Conservation (phyloP, 2,329 filamentous ascomycete genomes). For the Fusarium coicis region DNA sequence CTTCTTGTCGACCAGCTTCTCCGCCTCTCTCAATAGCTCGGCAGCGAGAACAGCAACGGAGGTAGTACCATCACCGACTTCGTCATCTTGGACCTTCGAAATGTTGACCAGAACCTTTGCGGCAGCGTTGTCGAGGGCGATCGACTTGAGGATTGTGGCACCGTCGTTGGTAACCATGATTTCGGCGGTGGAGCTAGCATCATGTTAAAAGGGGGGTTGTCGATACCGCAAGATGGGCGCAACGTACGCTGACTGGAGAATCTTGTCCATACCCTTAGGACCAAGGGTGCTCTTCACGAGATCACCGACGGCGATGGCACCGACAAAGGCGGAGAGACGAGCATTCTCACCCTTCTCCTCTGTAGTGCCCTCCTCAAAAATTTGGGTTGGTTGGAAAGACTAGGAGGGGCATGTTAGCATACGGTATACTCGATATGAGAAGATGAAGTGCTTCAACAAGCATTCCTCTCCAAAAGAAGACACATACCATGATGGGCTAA, state of each 20-base stretch:
- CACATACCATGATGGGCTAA: constrained; percentile 44
- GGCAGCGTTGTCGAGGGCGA: constrained; percentile 97
- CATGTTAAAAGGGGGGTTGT: constrained; percentile 36
- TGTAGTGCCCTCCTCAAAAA: constrained; percentile 96
- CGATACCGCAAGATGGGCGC: constrained; percentile 19
- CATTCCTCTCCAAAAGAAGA: background rate
- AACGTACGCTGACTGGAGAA: constrained; percentile 90
- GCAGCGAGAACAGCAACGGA: constrained; percentile 97
- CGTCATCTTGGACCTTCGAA: constrained; percentile 98
- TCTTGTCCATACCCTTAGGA: constrained; percentile 99
- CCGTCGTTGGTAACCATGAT: constrained; percentile 99
- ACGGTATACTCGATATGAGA: background rate
- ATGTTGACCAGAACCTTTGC: constrained; percentile 99
- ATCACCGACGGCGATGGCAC: constrained; percentile 96
- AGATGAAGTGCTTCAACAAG: background rate
- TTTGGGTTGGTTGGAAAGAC: constrained; percentile 91
- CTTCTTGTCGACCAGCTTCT: constrained; percentile 97
- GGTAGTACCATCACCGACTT: constrained; percentile 97
- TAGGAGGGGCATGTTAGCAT: constrained; percentile 47
- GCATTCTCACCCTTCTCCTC: constrained; percentile 99
- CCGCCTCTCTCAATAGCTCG: constrained; percentile 93
- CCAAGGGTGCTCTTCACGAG: constrained; percentile 97
- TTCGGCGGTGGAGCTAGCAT: constrained; percentile 84
- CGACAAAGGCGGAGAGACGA: constrained; percentile 96
- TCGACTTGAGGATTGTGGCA: constrained; percentile 97